Evolutionary conservation across 2,329 filamentous ascomycete species (phyloP).

Genomic region (Penicillium sp.): DNA sequence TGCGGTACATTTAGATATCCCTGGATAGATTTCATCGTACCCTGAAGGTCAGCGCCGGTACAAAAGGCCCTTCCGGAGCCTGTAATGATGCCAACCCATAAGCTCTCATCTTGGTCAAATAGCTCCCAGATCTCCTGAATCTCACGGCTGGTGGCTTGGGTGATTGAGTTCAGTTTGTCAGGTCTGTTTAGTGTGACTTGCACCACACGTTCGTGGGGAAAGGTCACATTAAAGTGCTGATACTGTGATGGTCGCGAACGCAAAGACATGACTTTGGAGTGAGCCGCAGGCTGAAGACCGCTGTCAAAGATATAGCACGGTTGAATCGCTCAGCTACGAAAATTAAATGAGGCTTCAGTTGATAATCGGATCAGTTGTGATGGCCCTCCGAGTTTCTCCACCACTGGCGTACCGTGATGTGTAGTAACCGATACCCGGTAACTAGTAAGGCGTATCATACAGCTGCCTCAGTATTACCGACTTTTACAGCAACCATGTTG

Average conservation of each 20-base stretch:
- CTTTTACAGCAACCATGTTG: background rate
- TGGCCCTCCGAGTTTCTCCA: background rate
- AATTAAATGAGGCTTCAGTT: background rate
- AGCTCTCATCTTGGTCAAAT: slow-evolving; percentile 64
- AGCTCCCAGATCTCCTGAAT: slow-evolving; percentile 58
- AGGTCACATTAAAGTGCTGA: slow-evolving; percentile 38
- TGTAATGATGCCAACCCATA: slow-evolving; percentile 67
- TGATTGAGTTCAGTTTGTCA: slow-evolving; percentile 48
- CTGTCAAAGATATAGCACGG: background rate
- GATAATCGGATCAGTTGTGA: background rate
- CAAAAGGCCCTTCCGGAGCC: slow-evolving; percentile 68
- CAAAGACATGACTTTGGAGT: slow-evolving; percentile 32
- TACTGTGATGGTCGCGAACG: slow-evolving; percentile 21
- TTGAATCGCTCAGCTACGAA: background rate
- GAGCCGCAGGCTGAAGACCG: slow-evolving; percentile 2
- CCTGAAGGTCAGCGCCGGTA: slow-evolving; percentile 69
- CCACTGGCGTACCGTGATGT: too few relatives aligned
- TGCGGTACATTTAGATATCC: background rate
- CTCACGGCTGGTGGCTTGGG: slow-evolving; percentile 46
- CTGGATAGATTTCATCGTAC: slow-evolving; percentile 19
- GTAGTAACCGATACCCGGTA: background rate
- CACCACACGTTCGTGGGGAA: slow-evolving; percentile 47
- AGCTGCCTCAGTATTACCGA: background rate
- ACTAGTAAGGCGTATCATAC: background rate
- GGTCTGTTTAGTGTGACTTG: slow-evolving; percentile 49